These are phyloP conservation scores for Apostasia ramifera DNA, from an alignment of 106 monocot genomes.

Conservation along the genomic window DNA sequence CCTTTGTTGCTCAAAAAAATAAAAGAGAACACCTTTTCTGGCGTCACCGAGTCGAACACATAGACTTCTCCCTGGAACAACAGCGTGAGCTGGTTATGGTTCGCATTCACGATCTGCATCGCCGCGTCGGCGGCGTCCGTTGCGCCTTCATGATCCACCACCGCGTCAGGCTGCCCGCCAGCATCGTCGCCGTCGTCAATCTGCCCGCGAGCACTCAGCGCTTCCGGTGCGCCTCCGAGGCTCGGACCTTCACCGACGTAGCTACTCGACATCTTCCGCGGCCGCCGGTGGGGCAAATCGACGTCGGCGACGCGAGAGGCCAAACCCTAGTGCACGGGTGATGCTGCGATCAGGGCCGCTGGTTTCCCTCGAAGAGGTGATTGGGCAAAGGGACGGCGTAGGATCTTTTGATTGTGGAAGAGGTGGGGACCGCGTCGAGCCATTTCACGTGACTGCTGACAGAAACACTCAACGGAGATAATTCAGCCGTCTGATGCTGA, in stretches of 20 bases:
- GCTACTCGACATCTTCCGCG: not conserved
- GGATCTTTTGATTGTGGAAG: constrained; percentile 1
- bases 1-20: not conserved
- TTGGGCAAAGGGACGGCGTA: constrained; percentile 1
- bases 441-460: not conserved
- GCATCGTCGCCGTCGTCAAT: constrained; percentile 7
- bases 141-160: not conserved
- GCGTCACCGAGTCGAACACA: constrained; percentile 83
- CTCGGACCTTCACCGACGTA: constrained; percentile 5
- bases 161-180: not conserved
- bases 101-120: constrained; percentile 31
- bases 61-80: constrained; percentile 88
- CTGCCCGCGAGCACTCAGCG: not conserved
- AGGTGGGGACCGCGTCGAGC: not conserved
- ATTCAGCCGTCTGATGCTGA: not conserved
- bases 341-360: constrained; percentile 28
- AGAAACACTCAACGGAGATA: not conserved
- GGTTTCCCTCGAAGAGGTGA: not conserved
- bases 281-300: not conserved
- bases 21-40: constrained; percentile 59
- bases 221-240: not conserved
- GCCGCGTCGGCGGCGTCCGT: constrained; percentile 28
- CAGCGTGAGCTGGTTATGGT: constrained; percentile 78
- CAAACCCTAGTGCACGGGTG: not conserved
- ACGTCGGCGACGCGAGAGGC: not conserved